Evolutionary conservation across 2,329 filamentous ascomycete species (phyloP).

Genomic region (Xylariomycetidae sp.): DNA sequence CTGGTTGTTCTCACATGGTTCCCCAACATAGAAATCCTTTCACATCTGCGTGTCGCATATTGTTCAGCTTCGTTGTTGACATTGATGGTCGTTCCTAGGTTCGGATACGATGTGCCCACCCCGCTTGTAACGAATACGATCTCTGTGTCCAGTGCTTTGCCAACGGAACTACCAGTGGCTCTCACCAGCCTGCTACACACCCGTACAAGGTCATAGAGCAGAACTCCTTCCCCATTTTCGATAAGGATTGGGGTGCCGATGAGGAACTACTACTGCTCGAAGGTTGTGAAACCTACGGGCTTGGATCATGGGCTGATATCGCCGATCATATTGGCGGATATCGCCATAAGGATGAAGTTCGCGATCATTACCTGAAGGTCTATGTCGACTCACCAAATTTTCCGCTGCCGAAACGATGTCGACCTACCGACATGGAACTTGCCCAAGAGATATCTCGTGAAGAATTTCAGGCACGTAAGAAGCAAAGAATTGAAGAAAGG

Average conservation of each 20-base stretch:
- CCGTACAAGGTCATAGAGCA: conserved; percentile 94
- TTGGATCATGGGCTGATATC: conserved; percentile 97
- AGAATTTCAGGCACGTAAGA: conserved; percentile 89
- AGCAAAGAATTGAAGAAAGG: conserved; percentile 85
- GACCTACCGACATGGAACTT: conserved; percentile 73
- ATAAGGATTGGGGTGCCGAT: conserved; percentile 92
- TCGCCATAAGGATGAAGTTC: conserved; percentile 89
- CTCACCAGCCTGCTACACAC: conserved; percentile 83
- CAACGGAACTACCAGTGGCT: conserved; percentile 72
- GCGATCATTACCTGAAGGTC: conserved; percentile 85
- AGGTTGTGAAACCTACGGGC: conserved; percentile 90
- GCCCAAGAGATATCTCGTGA: conserved; percentile 80
- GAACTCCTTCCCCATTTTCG: conserved; percentile 96
- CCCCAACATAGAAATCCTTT: neutral
- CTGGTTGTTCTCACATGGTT: too few relatives aligned
- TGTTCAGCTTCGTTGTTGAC: conserved; percentile 4
- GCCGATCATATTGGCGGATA: conserved; percentile 97
- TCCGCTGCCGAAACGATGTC: conserved; percentile 80
- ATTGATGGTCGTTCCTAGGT: conserved; percentile 51
- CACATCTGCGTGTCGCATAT: neutral
- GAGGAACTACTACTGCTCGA: conserved; percentile 92
- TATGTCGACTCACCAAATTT: conserved; percentile 83
- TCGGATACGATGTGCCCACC: conserved; percentile 84
- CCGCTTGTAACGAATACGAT: conserved; percentile 87
- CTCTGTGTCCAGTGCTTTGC: conserved; percentile 94